Evolutionary conservation across 805 yeast genomes (phyloP).

Genomic region (Candida ipomoeae): DNA sequence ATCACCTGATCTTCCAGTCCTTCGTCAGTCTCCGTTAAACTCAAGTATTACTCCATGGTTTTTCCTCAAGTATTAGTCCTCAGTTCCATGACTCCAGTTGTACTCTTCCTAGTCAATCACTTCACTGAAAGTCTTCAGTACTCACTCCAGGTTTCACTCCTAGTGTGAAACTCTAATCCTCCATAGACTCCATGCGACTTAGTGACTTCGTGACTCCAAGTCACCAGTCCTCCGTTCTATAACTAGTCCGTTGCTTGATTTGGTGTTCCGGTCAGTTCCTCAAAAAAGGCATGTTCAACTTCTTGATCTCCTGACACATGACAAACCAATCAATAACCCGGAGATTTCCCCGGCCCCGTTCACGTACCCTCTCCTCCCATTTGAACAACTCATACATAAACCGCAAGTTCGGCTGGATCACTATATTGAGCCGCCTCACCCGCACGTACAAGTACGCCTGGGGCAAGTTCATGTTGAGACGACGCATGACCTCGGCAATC

Average conservation of each 20-base stretch:
- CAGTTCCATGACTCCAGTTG: too few relatives aligned
- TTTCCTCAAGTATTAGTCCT: too few relatives aligned
- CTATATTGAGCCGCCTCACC: slow-evolving; percentile 82
- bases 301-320: slow-evolving; percentile 77
- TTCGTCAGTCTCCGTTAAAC: too few relatives aligned
- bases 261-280: background rate
- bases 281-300: slow-evolving; percentile 56
- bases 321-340: slow-evolving; percentile 87
- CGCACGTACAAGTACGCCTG: slow-evolving; percentile 86
- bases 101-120: too few relatives aligned
- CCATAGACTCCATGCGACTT: too few relatives aligned
- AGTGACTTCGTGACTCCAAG: too few relatives aligned
- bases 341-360: slow-evolving; percentile 10
- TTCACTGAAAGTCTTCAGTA: too few relatives aligned
- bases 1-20: too few relatives aligned
- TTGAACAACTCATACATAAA: slow-evolving; percentile 78
- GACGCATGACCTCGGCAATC: slow-evolving; percentile 89
- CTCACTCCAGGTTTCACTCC: too few relatives aligned
- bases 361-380: slow-evolving; percentile 33
- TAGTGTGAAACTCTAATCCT: too few relatives aligned
- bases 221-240: background rate
- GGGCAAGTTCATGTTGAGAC: slow-evolving; percentile 62
- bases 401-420: slow-evolving; percentile 89
- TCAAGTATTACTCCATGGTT: too few relatives aligned
- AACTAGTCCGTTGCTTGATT: background rate